phyloP scores from a whole-genome alignment of 1,139 yeast species.

The Pichia sp. region DNA sequence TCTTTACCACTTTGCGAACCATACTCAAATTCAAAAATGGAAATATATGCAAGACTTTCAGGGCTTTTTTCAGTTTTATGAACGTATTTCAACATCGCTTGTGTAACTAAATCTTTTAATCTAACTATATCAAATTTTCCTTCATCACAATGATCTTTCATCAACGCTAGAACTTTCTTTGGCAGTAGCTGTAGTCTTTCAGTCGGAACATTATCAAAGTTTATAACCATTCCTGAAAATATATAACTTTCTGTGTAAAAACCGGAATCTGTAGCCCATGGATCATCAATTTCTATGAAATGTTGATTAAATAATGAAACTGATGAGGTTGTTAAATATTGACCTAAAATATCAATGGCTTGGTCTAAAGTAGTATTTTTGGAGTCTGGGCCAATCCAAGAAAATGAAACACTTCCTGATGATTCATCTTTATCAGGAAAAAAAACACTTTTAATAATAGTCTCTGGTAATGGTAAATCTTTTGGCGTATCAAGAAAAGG shows the following conservation, averaged over 20 bases:
- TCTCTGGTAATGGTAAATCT: conserved; percentile 32
- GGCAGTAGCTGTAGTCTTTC: conserved; percentile 51
- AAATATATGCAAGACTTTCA: conserved; percentile 53
- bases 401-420: conserved; percentile 65
- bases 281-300: conserved; percentile 76
- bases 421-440: conserved; percentile 90
- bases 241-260: conserved; percentile 66
- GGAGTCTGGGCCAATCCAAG: conserved; percentile 80
- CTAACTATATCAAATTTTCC: conserved; percentile 55
- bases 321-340: conserved; percentile 71
- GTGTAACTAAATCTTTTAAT: conserved; percentile 61
- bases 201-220: conserved; percentile 71
- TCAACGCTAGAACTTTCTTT: conserved; percentile 41
- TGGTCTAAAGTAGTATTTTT: conserved; percentile 46
- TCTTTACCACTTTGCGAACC: conserved; percentile 60
- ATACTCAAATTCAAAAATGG: conserved; percentile 74
- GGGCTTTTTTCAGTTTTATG: conserved; percentile 64
- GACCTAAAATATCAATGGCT: conserved; percentile 68
- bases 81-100: conserved; percentile 56
- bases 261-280: conserved; percentile 68
- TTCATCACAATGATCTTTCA: conserved; percentile 43
- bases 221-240: conserved; percentile 51
- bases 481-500: conserved; percentile 80
- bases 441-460: conserved; percentile 45
- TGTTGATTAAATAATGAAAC: conserved; percentile 59